Evolutionary conservation across 2,329 filamentous ascomycete genomes (phyloP), one percentile per base, ranked within the genome.

Genomic region (Verruconis gallopava): DNA sequence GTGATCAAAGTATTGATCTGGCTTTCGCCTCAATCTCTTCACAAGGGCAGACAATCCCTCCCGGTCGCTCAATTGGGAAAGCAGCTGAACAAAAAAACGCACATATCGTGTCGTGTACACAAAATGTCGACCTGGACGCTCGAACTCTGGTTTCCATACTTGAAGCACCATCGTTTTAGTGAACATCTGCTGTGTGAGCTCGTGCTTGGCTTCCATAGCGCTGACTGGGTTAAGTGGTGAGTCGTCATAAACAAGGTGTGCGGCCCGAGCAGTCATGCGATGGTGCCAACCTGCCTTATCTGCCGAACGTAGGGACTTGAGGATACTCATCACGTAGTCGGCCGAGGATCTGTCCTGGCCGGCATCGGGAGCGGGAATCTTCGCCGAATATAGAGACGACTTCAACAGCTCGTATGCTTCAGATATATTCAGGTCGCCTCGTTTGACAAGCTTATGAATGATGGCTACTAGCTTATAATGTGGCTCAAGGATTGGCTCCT

Each of bases 231-330:
- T 65, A 37, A 66, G 64, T 9, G 59, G 51, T 2, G 62, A 56
- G 32, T 72, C 71, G 44, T 79, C 69, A 49, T 75, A 81, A 4
- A 79, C 62, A 32, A 80, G 67, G 48, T 72, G 71, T 4, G 76
- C 77, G 47, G 73, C 79, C 18, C 86, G 77, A 54, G 81, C 79
- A 41, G 85, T 84, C 63, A 95, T 86, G 15, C 88, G 81, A 57
- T 95, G 88, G 55, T 95, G 88, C 88, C 88, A 95, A 52, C 91
- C 89, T 1, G 84, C 82, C 65, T 93, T 93, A 61, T 95, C 88
- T 46, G 85, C 85, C 25, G 63, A 63, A 42, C 73, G 71, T 41
- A 81, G 59, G 21, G 66, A 66, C 50, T 72, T 73, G 38, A 79
- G 58, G 0, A 78, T 73, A 69, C 61, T 75, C 12, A 79, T 58